These are phyloP conservation scores for Circinella umbellata DNA, from an alignment of 371 early-diverging fungal genomes.

Conservation along the genomic window DNA sequence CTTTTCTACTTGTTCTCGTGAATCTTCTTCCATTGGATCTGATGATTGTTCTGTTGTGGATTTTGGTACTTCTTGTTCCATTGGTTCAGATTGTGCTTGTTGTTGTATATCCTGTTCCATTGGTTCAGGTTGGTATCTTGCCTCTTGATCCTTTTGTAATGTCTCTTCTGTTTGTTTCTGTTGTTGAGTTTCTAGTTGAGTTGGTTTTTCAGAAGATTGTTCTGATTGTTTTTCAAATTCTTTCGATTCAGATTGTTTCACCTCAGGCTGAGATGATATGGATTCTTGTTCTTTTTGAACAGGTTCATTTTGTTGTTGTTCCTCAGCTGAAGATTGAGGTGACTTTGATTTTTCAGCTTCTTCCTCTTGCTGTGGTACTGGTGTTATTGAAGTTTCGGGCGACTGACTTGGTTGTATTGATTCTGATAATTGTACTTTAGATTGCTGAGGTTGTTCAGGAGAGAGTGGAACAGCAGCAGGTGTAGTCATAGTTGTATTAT, in stretches of 20 bases:
- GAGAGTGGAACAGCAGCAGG: no score
- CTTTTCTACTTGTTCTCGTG: neutral
- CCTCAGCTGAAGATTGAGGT: neutral
- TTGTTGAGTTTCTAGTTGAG: no score
- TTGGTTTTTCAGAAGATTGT: no score
- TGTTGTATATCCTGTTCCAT: no score
- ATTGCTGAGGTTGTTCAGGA: neutral
- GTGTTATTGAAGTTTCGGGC: neutral
- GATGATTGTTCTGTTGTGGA: neutral
- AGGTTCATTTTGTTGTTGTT: neutral
- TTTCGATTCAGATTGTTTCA: no score
- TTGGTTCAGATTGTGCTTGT: no score
- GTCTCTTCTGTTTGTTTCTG: no score
- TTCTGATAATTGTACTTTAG: neutral
- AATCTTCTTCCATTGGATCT: no score
- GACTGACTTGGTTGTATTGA: neutral
- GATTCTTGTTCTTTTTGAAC: neutral
- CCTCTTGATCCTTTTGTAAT: no score
- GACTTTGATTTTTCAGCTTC: neutral
- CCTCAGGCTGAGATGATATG: neutral
- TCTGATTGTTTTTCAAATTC: no score
- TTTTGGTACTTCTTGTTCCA: no score
- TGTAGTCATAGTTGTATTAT: neutral
- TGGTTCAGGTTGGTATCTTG: no score
- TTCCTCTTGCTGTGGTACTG: neutral